A percentile compares a stretch with the other conserved stretches of the same genome.
Evolutionary conservation across 805 yeast genomes (phyloP).

Genomic region (Lipomyces orientalis): DNA sequence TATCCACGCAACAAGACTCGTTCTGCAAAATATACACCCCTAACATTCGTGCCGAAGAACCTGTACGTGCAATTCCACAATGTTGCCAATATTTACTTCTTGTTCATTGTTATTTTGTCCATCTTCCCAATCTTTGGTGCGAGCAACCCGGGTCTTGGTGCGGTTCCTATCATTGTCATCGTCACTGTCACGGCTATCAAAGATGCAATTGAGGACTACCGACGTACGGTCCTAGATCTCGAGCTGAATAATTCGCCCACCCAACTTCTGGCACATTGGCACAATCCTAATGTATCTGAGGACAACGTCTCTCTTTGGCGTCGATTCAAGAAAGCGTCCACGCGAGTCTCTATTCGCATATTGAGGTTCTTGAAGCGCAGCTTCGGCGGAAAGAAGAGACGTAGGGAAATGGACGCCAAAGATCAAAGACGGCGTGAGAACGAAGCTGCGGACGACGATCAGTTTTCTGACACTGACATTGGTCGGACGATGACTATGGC

Average conservation of each 20-base stretch:
- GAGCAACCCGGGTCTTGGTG: conserved; percentile 70
- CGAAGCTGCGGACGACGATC: conserved; percentile 27
- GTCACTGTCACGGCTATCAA: conserved; percentile 74
- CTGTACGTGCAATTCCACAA: conserved; percentile 79
- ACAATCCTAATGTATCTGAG: conserved; percentile 62
- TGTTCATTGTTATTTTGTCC: conserved; percentile 69
- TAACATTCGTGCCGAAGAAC: conserved; percentile 87
- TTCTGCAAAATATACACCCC: conserved; percentile 93
- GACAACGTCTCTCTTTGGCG: conserved; percentile 70
- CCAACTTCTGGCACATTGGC: conserved; percentile 59
- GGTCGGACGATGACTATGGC: conserved; percentile 19
- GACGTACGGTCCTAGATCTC: conserved; percentile 65
- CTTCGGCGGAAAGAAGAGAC: conserved; percentile 19
- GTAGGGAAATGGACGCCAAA: conserved; percentile 28
- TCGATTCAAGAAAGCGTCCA: conserved; percentile 63
- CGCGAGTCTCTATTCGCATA: conserved; percentile 40
- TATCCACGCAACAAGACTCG: conserved; percentile 91
- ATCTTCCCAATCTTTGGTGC: conserved; percentile 76
- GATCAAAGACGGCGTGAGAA: conserved; percentile 19
- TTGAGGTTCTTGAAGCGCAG: conserved; percentile 24
- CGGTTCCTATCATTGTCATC: conserved; percentile 82
- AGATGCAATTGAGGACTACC: conserved; percentile 78
- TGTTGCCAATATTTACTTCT: conserved; percentile 88
- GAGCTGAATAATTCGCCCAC: conserved; percentile 72
- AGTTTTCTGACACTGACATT: conserved; percentile 25